Evolutionary conservation across 306 rosid species (phyloP).

Genomic region (Adenanthera pavonina): DNA sequence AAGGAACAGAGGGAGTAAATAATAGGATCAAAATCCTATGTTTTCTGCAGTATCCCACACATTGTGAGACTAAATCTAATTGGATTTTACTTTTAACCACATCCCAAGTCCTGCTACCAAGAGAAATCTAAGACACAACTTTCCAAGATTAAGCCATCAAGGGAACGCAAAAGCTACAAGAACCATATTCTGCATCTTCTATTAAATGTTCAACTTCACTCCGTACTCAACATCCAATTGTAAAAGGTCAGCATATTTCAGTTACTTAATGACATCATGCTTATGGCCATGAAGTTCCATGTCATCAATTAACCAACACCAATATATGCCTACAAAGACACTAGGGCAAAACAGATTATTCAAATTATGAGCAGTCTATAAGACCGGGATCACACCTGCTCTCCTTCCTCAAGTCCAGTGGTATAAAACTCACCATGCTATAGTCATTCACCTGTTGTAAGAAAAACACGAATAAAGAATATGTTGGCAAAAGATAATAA

Average conservation of each 20-base stretch:
- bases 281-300: neutral
- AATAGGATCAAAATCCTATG: neutral
- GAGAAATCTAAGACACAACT: constrained; percentile 1
- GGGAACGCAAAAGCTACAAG: constrained; percentile 4
- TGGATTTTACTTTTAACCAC: neutral
- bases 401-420: constrained; percentile 94
- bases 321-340: neutral
- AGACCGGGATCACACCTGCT: constrained; percentile 61
- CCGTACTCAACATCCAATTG: constrained; percentile 1
- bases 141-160: neutral
- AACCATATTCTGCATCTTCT: neutral
- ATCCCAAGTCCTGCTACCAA: neutral
- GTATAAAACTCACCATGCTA: constrained; percentile 89
- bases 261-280: neutral
- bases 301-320: neutral
- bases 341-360: constrained; percentile 26
- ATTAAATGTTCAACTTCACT: neutral
- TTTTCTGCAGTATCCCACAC: neutral
- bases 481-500: constrained; percentile 22
- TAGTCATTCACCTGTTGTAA: constrained; percentile 69
- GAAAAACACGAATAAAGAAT: neutral
- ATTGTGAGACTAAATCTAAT: neutral
- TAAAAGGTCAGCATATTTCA: neutral
- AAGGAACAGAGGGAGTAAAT: neutral
- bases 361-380: constrained; percentile 9